A percentile compares a stretch with the other conserved stretches of the same genome.
Evolutionary conservation across 768 basidiomycete species (phyloP).

Genomic region (Brasilioporus rufonigricans): DNA sequence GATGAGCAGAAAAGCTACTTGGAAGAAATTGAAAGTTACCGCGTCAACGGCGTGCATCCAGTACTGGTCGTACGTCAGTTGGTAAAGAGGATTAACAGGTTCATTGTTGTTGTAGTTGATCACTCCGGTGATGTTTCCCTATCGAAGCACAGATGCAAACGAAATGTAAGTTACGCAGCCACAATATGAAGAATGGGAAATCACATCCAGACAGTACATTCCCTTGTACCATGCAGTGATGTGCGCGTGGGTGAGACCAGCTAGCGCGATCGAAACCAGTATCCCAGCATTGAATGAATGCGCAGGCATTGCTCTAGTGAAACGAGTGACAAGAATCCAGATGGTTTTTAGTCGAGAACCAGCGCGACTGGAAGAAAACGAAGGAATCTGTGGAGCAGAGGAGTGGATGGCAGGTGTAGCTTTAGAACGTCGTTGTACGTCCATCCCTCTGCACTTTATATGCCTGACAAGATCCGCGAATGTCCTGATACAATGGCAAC

Average conservation of each 20-base stretch:
- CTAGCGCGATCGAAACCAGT: slow-evolving; percentile 16
- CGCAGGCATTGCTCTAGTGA: neutral
- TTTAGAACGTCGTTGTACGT: neutral
- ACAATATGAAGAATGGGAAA: neutral
- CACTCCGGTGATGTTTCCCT: neutral
- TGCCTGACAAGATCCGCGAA: neutral
- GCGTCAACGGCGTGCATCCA: slow-evolving; percentile 2
- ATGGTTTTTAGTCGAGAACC: slow-evolving; percentile 2
- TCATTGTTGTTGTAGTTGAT: neutral
- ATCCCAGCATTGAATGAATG: neutral
- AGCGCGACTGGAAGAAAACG: slow-evolving; percentile 4
- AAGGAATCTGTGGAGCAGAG: neutral
- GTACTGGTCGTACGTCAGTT: neutral
- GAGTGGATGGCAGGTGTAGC: neutral
- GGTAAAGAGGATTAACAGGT: neutral
- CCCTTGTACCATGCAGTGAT: neutral
- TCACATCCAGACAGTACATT: slow-evolving; percentile 14
- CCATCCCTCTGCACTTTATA: slow-evolving; percentile 8
- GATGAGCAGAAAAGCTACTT: neutral
- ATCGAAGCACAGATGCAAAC: neutral
- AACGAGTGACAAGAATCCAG: neutral
- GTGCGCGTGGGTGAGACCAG: slow-evolving; percentile 12
- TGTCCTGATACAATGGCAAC: neutral
- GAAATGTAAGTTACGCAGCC: neutral
- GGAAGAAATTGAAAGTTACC: neutral